Evolutionary conservation across 495 filamentous ascomycete species (phyloP).

Genomic region (Cladorrhinum samala): DNA sequence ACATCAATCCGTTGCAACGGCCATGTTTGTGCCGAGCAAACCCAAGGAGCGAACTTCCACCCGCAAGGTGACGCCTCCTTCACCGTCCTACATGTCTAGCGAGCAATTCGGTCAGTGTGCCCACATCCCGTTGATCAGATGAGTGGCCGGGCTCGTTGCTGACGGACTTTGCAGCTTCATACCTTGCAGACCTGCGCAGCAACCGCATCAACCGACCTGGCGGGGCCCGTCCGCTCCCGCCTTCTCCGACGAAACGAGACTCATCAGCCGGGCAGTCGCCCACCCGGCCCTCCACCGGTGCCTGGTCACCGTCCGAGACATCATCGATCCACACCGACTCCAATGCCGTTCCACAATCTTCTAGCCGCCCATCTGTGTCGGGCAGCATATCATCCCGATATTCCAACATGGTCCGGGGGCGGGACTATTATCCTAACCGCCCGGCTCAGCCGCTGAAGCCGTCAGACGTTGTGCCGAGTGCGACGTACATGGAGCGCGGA

Average conservation of each 20-base stretch:
- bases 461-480: conserved; percentile 48
- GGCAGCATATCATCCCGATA: conserved; percentile 38
- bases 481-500: conserved; percentile 71
- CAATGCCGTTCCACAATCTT: conserved; percentile 6
- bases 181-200: conserved; percentile 72
- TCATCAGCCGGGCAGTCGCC: conserved; percentile 19
- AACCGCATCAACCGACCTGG: conserved; percentile 70
- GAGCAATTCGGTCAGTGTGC: conserved; percentile 71
- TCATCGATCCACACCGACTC: conserved; percentile 26
- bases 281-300: conserved; percentile 29
- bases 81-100: conserved; percentile 76
- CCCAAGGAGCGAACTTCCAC: conserved; percentile 30
- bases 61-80: conserved; percentile 64
- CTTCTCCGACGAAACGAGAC: conserved; percentile 23
- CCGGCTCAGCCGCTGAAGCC: conserved; percentile 39
- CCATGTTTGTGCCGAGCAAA: conserved; percentile 29
- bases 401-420: conserved; percentile 31
- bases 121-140: conserved; percentile 18
- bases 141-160: conserved; percentile 21
- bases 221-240: conserved; percentile 73
- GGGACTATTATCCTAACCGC: conserved; percentile 40
- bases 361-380: conserved; percentile 29
- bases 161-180: conserved; percentile 52
- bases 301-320: conserved; percentile 37
- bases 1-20: neutral